phyloP scores from a whole-genome alignment of 139 green algal genomes.

The Chlorella sp. region DNA sequence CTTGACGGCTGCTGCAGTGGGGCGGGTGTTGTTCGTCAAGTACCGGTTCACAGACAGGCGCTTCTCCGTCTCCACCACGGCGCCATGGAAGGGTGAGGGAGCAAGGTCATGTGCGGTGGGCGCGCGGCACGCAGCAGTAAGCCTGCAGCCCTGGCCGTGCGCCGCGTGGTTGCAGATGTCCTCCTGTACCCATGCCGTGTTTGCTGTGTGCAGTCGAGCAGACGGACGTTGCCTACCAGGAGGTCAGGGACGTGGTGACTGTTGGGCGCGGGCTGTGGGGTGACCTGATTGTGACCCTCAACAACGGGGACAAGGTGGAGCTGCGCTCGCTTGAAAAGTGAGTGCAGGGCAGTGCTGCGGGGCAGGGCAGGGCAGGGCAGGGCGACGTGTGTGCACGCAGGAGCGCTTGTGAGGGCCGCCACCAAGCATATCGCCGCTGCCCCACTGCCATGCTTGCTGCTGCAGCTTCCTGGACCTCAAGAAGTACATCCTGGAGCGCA shows the following conservation, averaged over 20 bases:
- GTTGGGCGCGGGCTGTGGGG: conserved; percentile 78
- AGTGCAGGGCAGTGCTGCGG: not conserved
- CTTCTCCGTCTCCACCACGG: conserved; percentile 64
- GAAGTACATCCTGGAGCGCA: conserved; percentile 72
- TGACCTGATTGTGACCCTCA: conserved; percentile 83
- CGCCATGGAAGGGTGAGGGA: conserved; percentile 78
- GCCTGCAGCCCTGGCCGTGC: not conserved
- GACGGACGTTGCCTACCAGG: conserved; percentile 55
- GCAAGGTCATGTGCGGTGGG: too few species aligned
- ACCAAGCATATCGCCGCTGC: not conserved
- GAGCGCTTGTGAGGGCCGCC: not conserved
- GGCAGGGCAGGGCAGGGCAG: not conserved
- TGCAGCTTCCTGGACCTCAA: conserved; percentile 72
- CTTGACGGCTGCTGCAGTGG: conserved; percentile 67
- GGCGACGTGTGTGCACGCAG: not conserved
- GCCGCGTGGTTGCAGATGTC: not conserved
- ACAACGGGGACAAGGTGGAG: conserved; percentile 55
- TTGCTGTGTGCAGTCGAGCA: conserved; percentile 47
- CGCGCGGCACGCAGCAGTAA: too few species aligned
- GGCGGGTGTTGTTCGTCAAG: conserved; percentile 74
- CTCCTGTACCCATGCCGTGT: not conserved
- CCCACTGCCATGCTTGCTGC: not conserved
- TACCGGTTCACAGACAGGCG: conserved; percentile 86
- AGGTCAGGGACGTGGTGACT: conserved; percentile 71
- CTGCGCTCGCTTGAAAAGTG: conserved; percentile 72